A percentile compares a stretch with the other conserved stretches of the same genome.
Conservation (phyloP, 2,329 filamentous ascomycete genomes). For the Hymenoscyphus infarciens region DNA sequence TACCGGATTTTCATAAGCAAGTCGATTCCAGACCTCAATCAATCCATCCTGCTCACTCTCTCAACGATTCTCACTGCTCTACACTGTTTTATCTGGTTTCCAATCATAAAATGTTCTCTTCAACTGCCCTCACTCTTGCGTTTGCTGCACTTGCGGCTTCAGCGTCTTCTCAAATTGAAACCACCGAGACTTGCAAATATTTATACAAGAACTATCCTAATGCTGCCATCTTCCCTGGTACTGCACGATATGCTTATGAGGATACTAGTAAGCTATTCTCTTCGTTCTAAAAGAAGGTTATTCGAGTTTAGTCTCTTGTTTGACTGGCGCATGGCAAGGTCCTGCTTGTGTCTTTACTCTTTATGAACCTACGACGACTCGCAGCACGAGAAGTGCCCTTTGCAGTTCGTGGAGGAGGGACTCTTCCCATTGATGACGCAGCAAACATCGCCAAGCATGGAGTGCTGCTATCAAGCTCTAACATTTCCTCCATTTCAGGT, state of each 20-base stretch:
- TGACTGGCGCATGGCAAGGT: constrained; percentile 1
- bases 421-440: constrained; percentile 5
- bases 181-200: constrained; percentile 3
- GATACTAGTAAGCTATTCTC: constrained; percentile 3
- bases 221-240: neutral
- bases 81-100: neutral
- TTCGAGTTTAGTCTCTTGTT: neutral
- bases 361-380: neutral
- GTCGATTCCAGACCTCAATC: no score
- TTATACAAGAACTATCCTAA: constrained; percentile 6
- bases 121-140: neutral
- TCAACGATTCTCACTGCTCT: neutral
- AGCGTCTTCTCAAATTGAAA: neutral
- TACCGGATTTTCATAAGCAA: no score
- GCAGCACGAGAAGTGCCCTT: constrained; percentile 7
- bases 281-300: neutral
- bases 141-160: neutral
- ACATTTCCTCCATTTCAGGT: constrained; percentile 17
- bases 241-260: constrained; percentile 2
- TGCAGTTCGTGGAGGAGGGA: constrained; percentile 8
- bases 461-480: constrained; percentile 16
- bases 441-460: constrained; percentile 11
- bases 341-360: constrained; percentile 7
- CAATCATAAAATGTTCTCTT: neutral
- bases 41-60: no score